Conservation (phyloP, 2,329 filamentous ascomycete genomes). For the Stagonosporopsis vannaccii region DNA sequence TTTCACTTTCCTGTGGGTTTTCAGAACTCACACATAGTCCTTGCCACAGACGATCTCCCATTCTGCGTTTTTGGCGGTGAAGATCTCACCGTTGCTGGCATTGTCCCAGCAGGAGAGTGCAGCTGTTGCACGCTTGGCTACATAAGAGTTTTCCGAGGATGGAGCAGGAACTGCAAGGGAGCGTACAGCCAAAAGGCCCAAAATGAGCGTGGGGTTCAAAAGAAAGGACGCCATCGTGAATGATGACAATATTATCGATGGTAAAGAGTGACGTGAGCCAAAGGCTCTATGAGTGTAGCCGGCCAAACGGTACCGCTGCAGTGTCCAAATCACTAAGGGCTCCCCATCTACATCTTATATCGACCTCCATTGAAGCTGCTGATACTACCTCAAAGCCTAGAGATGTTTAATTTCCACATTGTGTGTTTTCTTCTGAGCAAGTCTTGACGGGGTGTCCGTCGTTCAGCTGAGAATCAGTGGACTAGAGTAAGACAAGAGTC, state of each 20-base stretch:
- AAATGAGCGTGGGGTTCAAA: conserved; percentile 17
- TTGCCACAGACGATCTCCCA: conserved; percentile 15
- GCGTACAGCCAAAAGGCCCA: conserved; percentile 10
- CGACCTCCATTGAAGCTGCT: not conserved
- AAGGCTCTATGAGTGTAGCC: conserved; percentile 5
- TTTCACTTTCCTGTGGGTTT: too few relatives aligned
- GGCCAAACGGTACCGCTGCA: not conserved
- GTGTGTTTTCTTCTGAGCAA: not conserved
- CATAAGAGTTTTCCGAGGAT: conserved; percentile 7
- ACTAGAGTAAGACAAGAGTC: conserved; percentile 5
- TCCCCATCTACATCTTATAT: conserved; percentile 4
- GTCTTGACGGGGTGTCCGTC: conserved; percentile 5
- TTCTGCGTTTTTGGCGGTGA: conserved; percentile 11
- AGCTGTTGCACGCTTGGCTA: conserved; percentile 14
- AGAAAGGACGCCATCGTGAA: conserved; percentile 17
- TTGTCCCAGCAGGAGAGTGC: conserved; percentile 16
- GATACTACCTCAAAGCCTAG: not conserved
- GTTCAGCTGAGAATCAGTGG: conserved; percentile 9
- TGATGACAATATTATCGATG: conserved; percentile 1
- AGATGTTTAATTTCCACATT: conserved; percentile 12
- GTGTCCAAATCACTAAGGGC: not conserved
- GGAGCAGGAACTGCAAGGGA: conserved; percentile 12
- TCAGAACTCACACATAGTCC: conserved; percentile 14
- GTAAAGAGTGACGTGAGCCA: conserved; percentile 17
- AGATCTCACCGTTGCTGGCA: conserved; percentile 10